Conservation (phyloP, 2,329 filamentous ascomycete species). For the Cadophora luteo-olivacea region DNA sequence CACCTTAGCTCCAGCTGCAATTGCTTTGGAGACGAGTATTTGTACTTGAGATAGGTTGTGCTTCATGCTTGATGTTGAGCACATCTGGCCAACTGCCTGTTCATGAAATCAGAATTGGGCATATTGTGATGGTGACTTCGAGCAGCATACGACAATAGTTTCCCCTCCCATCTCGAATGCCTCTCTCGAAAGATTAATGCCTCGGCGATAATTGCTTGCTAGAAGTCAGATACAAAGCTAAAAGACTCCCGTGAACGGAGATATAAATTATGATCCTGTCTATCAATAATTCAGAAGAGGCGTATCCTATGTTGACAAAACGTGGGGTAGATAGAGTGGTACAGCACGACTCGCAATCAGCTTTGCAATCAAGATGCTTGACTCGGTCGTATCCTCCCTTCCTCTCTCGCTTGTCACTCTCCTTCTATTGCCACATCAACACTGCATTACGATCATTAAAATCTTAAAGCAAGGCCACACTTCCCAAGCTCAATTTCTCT, state of each 20-base stretch:
- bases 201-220: not conserved
- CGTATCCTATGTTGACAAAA: not conserved
- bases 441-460: not conserved
- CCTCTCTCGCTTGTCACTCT: slow-evolving; percentile 3
- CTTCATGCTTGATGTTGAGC: slow-evolving; percentile 30
- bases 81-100: slow-evolving; percentile 31
- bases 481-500: not conserved
- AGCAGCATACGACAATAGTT: slow-evolving; percentile 24
- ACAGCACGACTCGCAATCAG: slow-evolving; percentile 14
- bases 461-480: not conserved
- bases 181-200: not conserved
- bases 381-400: not conserved
- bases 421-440: not conserved
- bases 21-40: slow-evolving; percentile 27
- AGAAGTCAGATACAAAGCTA: too few relatives aligned
- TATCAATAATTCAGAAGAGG: too few relatives aligned
- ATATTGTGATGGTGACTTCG: not conserved
- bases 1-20: slow-evolving; percentile 30
- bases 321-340: not conserved
- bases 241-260: too few relatives aligned
- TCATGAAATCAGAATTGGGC: not conserved
- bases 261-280: too few relatives aligned
- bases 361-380: slow-evolving; percentile 13
- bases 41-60: slow-evolving; percentile 29
- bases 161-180: slow-evolving; percentile 26